phyloP scores from a whole-genome alignment of 768 basidiomycete genomes.

The Calocybe indica region DNA sequence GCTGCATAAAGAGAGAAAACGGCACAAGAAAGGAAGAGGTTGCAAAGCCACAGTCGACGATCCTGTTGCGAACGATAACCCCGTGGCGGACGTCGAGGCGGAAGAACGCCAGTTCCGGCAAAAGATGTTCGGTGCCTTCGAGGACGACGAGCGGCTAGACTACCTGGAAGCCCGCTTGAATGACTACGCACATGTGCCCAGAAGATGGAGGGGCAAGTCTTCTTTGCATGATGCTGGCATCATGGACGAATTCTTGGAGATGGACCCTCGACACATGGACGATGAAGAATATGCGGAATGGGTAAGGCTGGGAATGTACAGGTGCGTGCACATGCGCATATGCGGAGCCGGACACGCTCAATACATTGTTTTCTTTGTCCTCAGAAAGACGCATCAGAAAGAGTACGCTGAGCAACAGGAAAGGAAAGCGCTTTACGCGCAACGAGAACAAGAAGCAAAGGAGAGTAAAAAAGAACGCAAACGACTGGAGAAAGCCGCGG shows the following conservation, averaged over 20 bases:
- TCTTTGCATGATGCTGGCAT: slow-evolving; percentile 14
- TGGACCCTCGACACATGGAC: slow-evolving; percentile 52
- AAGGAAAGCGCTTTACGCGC: slow-evolving; percentile 45
- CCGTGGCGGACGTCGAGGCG: slow-evolving; percentile 42
- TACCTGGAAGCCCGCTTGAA: slow-evolving; percentile 58
- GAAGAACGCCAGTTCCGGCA: slow-evolving; percentile 67
- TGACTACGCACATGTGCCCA: slow-evolving; percentile 66
- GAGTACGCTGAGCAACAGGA: slow-evolving; percentile 60
- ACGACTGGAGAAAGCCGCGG: slow-evolving; percentile 42
- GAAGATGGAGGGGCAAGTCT: slow-evolving; percentile 47
- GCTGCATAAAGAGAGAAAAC: slow-evolving; percentile 31
- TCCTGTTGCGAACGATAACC: slow-evolving; percentile 33
- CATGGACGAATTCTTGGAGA: slow-evolving; percentile 34
- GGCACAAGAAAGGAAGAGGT: slow-evolving; percentile 25
- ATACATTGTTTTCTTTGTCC: background rate
- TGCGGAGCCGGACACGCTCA: background rate
- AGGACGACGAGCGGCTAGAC: slow-evolving; percentile 67
- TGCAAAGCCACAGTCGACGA: slow-evolving; percentile 9
- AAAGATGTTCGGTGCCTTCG: slow-evolving; percentile 68
- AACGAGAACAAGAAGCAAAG: slow-evolving; percentile 48
- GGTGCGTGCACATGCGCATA: slow-evolving; percentile 31
- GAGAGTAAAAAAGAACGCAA: slow-evolving; percentile 47
- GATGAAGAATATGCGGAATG: slow-evolving; percentile 89
- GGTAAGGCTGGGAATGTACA: slow-evolving; percentile 83
- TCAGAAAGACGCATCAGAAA: slow-evolving; percentile 61